Base-by-base conservation (phyloP, 192 early-diverging fungal species). In the Spizellomyces punctatus region DNA sequence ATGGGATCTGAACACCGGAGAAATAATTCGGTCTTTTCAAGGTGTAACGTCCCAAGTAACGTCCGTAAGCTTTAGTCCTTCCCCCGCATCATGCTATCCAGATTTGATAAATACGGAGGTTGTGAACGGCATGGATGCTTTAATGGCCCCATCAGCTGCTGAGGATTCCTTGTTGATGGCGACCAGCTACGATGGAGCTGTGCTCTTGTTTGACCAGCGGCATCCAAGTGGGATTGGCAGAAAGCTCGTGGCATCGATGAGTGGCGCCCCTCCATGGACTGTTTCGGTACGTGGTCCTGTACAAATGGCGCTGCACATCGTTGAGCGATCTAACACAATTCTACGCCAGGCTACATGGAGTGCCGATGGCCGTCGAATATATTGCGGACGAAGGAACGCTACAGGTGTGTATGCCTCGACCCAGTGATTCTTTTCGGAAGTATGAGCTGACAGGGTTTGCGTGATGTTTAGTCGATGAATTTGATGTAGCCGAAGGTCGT, bases 1-100 rank as follows among this genome's bases (percentile, higher is more conserved):
- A 19, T 83, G 98, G 96, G 93, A 96, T 74, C 82, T 98, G 42
- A 89, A 98, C 57, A 85, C 78, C 2, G 96, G 96, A 5, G 66
- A 75, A 17, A 61, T 91, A 1, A 81, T 92, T 41, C 85, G 91
- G 5, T 79, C 79, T 10, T 96, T 91, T 78, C 64, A 79, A 4
- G 91, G 92, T 41, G 91, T 93, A 62, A 85, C 78, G 27, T 93
- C 95, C 6, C 95, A 97, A 69, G 83, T 97, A 69, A 91, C 93
- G 46, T 89, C 90, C 0, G 64, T 90, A 1, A 81, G 81, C 42
- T 95, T 92, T 69, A 89, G 86, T 52, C 93, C 94, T 0, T 76
- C 72, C 6, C 46, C 72, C 71, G 41, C 69, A 50, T 64, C 64
- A 7, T 50, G 58, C 46, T 71, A 58, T 54, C 14, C 6, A 6